Evolutionary conservation across 148 eudicot genomes (phyloP).

Genomic region (Euryodendron excelsum): DNA sequence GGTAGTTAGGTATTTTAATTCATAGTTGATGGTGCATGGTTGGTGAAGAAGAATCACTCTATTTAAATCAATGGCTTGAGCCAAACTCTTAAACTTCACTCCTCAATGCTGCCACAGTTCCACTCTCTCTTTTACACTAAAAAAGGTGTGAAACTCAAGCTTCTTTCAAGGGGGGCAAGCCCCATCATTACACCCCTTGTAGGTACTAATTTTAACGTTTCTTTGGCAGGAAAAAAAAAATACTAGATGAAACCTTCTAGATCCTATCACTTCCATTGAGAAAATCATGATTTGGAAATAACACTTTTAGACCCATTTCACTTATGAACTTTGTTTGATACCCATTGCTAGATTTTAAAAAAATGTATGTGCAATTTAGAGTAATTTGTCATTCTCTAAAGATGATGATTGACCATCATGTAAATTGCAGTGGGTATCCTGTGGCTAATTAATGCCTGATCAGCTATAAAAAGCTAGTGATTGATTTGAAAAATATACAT

Average conservation of each 20-base stretch:
- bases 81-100: constrained; percentile 20
- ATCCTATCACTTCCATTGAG: too few species aligned
- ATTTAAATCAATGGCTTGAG: constrained; percentile 6
- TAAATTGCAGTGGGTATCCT: constrained; percentile 8
- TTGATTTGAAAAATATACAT: neutral
- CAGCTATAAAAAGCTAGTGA: neutral
- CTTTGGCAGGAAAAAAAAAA: neutral
- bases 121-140: neutral
- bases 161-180: constrained; percentile 22
- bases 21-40: constrained; percentile 6
- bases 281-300: too few species aligned
- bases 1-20: neutral
- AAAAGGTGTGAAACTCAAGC: constrained; percentile 39
- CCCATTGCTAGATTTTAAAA: too few species aligned
- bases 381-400: constrained; percentile 4
- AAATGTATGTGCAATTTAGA: too few species aligned
- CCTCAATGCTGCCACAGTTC: neutral
- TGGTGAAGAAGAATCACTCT: constrained; percentile 7
- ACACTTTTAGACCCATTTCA: too few species aligned
- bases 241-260: neutral
- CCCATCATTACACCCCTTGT: constrained; percentile 25
- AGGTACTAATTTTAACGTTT: neutral
- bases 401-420: constrained; percentile 20
- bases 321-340: too few species aligned
- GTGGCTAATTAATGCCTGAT: constrained; percentile 7